Conservation (phyloP, 2,329 filamentous ascomycete species). For the Paraphoma sp. region DNA sequence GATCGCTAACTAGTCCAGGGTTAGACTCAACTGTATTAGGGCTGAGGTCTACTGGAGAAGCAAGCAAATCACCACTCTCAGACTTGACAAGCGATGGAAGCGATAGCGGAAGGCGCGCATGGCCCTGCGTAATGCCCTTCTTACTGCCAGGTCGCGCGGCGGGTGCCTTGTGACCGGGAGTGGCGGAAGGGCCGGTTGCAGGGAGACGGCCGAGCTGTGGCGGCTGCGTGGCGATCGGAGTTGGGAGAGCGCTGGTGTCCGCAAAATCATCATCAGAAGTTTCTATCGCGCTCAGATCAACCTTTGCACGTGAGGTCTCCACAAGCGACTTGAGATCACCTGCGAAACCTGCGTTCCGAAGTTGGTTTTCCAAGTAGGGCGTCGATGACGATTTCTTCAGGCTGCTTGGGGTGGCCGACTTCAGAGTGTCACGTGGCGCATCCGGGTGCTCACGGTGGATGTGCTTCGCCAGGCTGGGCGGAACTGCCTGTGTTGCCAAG, state of each 20-base stretch:
- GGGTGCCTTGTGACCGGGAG: slow-evolving; percentile 36
- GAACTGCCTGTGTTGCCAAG: slow-evolving; percentile 36
- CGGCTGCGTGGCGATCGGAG: slow-evolving; percentile 34
- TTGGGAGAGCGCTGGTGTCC: slow-evolving; percentile 37
- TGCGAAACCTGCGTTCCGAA: slow-evolving; percentile 50
- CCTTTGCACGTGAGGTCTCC: slow-evolving; percentile 43
- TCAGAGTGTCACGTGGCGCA: slow-evolving; percentile 21
- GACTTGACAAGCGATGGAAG: slow-evolving; percentile 37
- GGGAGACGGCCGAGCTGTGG: slow-evolving; percentile 44
- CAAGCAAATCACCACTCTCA: slow-evolving; percentile 36
- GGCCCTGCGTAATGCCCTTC: slow-evolving; percentile 36
- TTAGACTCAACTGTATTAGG: slow-evolving; percentile 58
- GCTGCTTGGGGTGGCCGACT: slow-evolving; percentile 18
- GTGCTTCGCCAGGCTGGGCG: slow-evolving; percentile 34
- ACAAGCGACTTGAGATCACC: slow-evolving; percentile 49
- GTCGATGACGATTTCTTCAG: slow-evolving; percentile 50
- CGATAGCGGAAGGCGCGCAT: slow-evolving; percentile 39
- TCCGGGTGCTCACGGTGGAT: slow-evolving; percentile 40
- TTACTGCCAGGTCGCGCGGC: slow-evolving; percentile 41
- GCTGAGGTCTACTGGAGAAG: slow-evolving; percentile 50
- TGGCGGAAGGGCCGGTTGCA: slow-evolving; percentile 27
- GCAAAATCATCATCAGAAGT: slow-evolving; percentile 44
- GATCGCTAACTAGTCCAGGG: slow-evolving; percentile 58
- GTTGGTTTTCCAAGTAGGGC: slow-evolving; percentile 50
- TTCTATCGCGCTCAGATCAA: slow-evolving; percentile 45